Percentiles rank a stretch among this genome's conserved stretches.
These are phyloP conservation scores for Clarkia xantiana DNA, from an alignment of 345 rosid species.

Conservation along the genomic window DNA sequence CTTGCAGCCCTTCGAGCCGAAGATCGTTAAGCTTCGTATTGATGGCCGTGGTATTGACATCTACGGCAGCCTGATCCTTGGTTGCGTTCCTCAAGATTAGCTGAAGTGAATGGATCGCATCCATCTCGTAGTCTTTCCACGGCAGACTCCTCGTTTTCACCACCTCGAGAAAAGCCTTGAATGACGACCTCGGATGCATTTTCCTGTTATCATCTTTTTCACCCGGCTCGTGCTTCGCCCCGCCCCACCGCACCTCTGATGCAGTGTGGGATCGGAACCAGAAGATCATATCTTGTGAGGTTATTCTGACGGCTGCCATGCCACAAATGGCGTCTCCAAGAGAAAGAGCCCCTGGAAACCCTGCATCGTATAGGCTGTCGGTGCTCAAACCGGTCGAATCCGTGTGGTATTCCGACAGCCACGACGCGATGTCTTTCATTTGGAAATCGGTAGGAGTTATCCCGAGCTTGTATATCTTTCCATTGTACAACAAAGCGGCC, in stretches of 20 bases:
- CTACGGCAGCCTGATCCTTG: conserved; percentile 38
- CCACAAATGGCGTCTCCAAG: conserved; percentile 72
- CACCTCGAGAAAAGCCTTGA: conserved; percentile 88
- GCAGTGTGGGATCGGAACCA: conserved; percentile 94
- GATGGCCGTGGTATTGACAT: conserved; percentile 21
- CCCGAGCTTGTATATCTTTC: conserved; percentile 58
- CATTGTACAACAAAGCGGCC: conserved; percentile 70
- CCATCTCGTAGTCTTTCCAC: conserved; percentile 97
- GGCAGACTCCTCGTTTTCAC: conserved; percentile 80
- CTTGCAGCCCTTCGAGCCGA: conserved; percentile 42
- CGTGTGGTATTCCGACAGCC: conserved; percentile 68
- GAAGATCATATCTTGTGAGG: conserved; percentile 56
- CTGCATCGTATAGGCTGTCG: conserved; percentile 85
- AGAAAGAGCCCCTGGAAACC: conserved; percentile 58
- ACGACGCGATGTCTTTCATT: conserved; percentile 48
- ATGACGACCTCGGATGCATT: conserved; percentile 98
- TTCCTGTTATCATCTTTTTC: conserved; percentile 64
- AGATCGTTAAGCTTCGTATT: conserved; percentile 56
- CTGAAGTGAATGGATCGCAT: conserved; percentile 94
- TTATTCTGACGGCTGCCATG: conserved; percentile 92
- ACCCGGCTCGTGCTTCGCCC: conserved; percentile 77
- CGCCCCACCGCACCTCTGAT: conserved; percentile 86
- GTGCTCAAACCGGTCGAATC: conserved; percentile 95
- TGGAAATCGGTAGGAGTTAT: conserved; percentile 59
- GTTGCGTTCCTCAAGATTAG: conserved; percentile 74